Conservation (phyloP, 345 rosid species). For the Pistacia atlantica region DNA sequence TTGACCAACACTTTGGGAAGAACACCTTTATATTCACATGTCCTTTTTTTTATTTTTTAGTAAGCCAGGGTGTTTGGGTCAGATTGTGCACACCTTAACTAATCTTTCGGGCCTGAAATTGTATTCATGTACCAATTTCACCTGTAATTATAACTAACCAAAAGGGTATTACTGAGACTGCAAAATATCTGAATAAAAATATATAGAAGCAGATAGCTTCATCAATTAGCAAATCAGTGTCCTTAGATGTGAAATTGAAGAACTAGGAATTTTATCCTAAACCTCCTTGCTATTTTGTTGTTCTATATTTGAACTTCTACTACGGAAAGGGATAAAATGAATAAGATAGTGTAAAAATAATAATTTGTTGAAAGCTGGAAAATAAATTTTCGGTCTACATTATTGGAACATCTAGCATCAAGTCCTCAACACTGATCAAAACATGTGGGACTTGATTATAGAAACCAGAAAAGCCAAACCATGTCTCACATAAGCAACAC, state of each 20-base stretch:
- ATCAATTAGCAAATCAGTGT: not conserved
- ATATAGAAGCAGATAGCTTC: not conserved
- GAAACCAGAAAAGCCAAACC: not conserved
- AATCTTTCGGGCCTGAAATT: too few relatives aligned
- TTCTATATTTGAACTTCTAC: not conserved
- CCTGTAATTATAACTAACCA: slow-evolving; percentile 39
- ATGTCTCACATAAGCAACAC: not conserved
- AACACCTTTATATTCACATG: slow-evolving; percentile 62
- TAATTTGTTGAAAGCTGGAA: not conserved
- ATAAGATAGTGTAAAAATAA: not conserved
- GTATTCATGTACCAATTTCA: slow-evolving; percentile 47
- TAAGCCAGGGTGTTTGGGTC: too few relatives aligned
- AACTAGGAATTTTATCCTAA: not conserved
- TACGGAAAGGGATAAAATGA: not conserved
- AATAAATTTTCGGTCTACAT: not conserved
- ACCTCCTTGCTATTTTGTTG: not conserved
- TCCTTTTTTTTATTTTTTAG: too few relatives aligned
- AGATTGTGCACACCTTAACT: too few relatives aligned
- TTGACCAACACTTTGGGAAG: slow-evolving; percentile 79
- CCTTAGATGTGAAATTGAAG: not conserved
- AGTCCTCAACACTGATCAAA: not conserved
- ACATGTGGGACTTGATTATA: not conserved
- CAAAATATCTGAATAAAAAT: not conserved
- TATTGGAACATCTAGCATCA: not conserved
- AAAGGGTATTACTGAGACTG: not conserved